These are phyloP conservation scores for Trichoderma arundinaceum DNA, from an alignment of 2,329 filamentous ascomycete species.

Conservation along the genomic window DNA sequence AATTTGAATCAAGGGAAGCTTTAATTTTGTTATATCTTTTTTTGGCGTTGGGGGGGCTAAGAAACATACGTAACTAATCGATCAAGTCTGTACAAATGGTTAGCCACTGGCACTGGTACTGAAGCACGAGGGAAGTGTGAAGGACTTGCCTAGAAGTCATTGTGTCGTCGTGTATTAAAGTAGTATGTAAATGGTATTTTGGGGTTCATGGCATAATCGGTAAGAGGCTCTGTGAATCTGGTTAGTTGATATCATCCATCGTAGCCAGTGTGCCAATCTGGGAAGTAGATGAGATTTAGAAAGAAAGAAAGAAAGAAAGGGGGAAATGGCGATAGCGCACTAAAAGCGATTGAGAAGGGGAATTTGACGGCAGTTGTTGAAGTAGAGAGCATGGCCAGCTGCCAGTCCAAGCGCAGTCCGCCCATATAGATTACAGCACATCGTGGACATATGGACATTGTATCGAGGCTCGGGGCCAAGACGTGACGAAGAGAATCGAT, in stretches of 20 bases:
- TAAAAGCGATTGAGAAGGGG: not conserved
- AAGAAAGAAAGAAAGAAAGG: not conserved
- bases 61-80: conserved; percentile 81
- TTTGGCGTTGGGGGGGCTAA: too few relatives aligned
- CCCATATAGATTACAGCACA: not conserved
- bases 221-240: conserved; percentile 5
- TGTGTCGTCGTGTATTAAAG: conserved; percentile 45
- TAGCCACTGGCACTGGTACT: conserved; percentile 10
- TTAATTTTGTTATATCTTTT: not conserved
- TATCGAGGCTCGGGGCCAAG: not conserved
- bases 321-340: not conserved
- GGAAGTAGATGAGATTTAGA: not conserved
- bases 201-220: conserved; percentile 40
- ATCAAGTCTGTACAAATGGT: conserved; percentile 66
- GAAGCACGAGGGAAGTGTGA: not conserved
- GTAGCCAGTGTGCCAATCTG: not conserved
- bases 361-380: too few relatives aligned
- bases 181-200: conserved; percentile 34
- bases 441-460: not conserved
- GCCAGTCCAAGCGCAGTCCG: not conserved
- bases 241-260: not conserved
- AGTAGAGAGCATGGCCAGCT: not conserved
- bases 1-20: not conserved
- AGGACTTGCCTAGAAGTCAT: conserved; percentile 62
- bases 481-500: not conserved